A percentile compares a stretch with the other conserved stretches of the same genome.
These are phyloP conservation scores for Abrus pulchellus DNA, from an alignment of 306 rosid genomes.

Conservation along the genomic window DNA sequence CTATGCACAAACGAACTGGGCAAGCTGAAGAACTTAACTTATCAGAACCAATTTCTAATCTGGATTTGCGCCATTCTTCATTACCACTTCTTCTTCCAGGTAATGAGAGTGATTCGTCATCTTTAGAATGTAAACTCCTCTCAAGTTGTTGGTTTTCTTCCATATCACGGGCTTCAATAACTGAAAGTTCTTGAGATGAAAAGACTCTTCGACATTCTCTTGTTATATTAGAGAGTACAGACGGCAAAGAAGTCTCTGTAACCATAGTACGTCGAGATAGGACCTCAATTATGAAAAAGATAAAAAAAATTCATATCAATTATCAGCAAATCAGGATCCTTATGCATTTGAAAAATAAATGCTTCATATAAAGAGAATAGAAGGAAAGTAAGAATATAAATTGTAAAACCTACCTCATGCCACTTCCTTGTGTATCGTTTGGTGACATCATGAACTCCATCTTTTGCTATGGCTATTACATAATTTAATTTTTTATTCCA, in stretches of 20 bases:
- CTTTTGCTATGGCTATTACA: constrained; percentile 75
- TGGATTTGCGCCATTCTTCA: constrained; percentile 91
- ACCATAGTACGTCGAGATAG: constrained; percentile 72
- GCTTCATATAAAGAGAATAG: constrained; percentile 15
- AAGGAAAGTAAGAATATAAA: constrained; percentile 3
- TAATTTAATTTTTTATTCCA: constrained; percentile 90
- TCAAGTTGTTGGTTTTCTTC: constrained; percentile 76
- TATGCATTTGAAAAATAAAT: background rate
- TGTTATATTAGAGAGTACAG: constrained; percentile 63
- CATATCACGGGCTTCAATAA: constrained; percentile 71
- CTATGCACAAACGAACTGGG: constrained; percentile 78
- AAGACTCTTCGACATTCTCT: constrained; percentile 67
- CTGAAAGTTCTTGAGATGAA: constrained; percentile 64
- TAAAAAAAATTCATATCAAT: constrained; percentile 24
- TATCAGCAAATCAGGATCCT: constrained; percentile 29
- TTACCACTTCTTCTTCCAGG: constrained; percentile 96
- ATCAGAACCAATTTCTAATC: constrained; percentile 78
- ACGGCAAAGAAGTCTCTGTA: constrained; percentile 68
- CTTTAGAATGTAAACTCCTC: constrained; percentile 61
- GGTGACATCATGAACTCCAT: constrained; percentile 89
- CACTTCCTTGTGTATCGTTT: constrained; percentile 93
- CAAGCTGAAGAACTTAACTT: constrained; percentile 69
- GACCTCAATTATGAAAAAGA: constrained; percentile 61
- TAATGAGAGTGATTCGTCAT: constrained; percentile 68
- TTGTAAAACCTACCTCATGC: constrained; percentile 74